Conservation (phyloP, 805 yeast genomes). For the Kluyveromyces starmeri region DNA sequence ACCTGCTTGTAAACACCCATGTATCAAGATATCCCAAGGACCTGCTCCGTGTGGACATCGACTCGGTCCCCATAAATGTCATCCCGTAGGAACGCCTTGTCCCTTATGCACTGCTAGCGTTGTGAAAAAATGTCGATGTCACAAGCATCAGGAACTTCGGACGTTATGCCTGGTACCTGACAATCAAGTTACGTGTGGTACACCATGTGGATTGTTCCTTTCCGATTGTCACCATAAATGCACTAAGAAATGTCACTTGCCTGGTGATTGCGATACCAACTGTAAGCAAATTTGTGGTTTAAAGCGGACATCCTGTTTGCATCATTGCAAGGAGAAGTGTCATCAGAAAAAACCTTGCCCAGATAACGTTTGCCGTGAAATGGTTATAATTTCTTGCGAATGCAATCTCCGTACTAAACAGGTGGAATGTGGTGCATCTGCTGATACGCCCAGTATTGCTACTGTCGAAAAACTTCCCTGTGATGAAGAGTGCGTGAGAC, state of each 20-base stretch:
- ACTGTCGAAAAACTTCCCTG: conserved; percentile 43
- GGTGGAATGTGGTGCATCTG: conserved; percentile 51
- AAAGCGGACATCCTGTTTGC: conserved; percentile 52
- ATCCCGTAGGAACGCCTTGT: conserved; percentile 52
- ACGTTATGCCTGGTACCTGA: conserved; percentile 61
- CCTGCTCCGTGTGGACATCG: conserved; percentile 58
- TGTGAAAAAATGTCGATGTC: conserved; percentile 54
- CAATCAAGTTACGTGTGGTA: conserved; percentile 52
- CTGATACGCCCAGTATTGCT: conserved; percentile 22
- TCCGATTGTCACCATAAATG: conserved; percentile 46
- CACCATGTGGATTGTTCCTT: conserved; percentile 45
- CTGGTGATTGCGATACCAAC: conserved; percentile 47
- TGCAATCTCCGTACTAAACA: conserved; percentile 50
- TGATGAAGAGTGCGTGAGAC: conserved; percentile 58
- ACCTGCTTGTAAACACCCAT: conserved; percentile 58
- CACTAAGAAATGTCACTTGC: conserved; percentile 44
- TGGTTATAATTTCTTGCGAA: conserved; percentile 44
- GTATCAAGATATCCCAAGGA: conserved; percentile 37
- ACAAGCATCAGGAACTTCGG: conserved; percentile 38
- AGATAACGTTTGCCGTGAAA: conserved; percentile 45
- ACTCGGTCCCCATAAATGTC: conserved; percentile 66
- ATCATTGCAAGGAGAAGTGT: conserved; percentile 53
- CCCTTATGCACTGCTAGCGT: conserved; percentile 68
- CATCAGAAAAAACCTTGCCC: conserved; percentile 51
- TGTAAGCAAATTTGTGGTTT: conserved; percentile 57